Percentiles rank a stretch among this genome's conserved stretches.
Conservation (phyloP, 2,329 filamentous ascomycete genomes). For the Clonostachys solani region DNA sequence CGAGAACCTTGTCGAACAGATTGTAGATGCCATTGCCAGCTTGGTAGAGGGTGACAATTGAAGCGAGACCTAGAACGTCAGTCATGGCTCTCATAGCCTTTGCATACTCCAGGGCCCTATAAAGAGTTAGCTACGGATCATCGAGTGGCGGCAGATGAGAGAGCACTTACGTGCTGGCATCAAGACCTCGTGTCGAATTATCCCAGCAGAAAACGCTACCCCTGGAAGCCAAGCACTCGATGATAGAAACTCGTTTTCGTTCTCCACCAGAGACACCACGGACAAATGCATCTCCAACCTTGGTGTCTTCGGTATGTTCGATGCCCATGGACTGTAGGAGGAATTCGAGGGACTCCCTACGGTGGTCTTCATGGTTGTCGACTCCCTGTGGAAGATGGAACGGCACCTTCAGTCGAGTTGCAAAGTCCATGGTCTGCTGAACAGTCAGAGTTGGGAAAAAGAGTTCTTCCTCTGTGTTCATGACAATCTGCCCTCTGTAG, state of each 20-base stretch:
- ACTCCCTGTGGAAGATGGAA: constrained; percentile 38
- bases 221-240: constrained; percentile 55
- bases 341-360: constrained; percentile 43
- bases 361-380: constrained; percentile 36
- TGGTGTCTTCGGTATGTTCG: constrained; percentile 57
- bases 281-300: constrained; percentile 63
- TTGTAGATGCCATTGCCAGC: constrained; percentile 67
- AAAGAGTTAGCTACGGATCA: neutral
- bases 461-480: constrained; percentile 67
- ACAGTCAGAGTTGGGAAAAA: constrained; percentile 68
- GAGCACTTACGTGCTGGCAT: constrained; percentile 50
- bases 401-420: constrained; percentile 55
- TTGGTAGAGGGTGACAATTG: constrained; percentile 65
- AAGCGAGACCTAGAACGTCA: constrained; percentile 53
- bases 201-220: constrained; percentile 64
- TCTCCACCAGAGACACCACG: constrained; percentile 67
- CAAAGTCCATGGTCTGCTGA: constrained; percentile 67
- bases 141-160: too few relatives aligned
- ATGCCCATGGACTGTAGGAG: constrained; percentile 47
- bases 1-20: constrained; percentile 65
- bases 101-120: constrained; percentile 49
- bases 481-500: constrained; percentile 55
- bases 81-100: constrained; percentile 61
- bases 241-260: constrained; percentile 65
- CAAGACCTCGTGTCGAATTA: constrained; percentile 61